Base-by-base conservation (phyloP, 768 basidiomycete species). In the Mycena belliarum region DNA sequence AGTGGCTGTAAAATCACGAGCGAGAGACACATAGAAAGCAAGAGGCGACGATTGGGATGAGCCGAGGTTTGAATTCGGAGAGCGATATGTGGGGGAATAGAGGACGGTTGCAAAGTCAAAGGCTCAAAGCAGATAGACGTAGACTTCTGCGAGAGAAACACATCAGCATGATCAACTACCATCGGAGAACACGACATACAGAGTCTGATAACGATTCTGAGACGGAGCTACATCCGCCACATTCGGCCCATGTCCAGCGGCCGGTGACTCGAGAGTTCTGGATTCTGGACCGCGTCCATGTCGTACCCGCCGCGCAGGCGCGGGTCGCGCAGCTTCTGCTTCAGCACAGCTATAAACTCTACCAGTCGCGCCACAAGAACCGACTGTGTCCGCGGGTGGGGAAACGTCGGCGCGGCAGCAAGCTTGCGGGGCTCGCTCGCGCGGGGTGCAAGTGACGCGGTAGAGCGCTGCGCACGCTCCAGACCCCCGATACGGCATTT, bases 241-340 rank as follows among this genome's bases (percentile, higher is more conserved):
- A 12, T 37, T 14, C 52, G 9, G 28, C n/a, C 21, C 58, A 60
- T 46, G 45, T 59, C 61, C 8, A 63, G 50, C 23, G 61, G 61
- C 37, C 44, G 43, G 26, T 35, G 33, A 25, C 61, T 63, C 21
- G 61, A 33, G 12, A 63, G 52, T 45, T 63, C 57, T 7, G 61
- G 61, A 28, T 55, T 63, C 53, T 63, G 61, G 50, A 63, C 55
- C 24, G 6, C 23, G 26, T 46, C 29, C 52, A 37, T 42, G 26
- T 63, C 50, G 24, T 29, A 46, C 37, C 35, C 42, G 18, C 21
- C 16, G 3, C 21, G 18, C 6, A 16, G 6, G 15, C 6, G 14
- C 11, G 12, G 35, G 0, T 43, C 42, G 2, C 43, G 18, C 41
- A 56, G 41, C 23, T 1, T 20, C 21, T 49, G 15, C 23, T 44